Base-by-base conservation (phyloP, 306 rosid genomes). In the Castanea mollissima region DNA sequence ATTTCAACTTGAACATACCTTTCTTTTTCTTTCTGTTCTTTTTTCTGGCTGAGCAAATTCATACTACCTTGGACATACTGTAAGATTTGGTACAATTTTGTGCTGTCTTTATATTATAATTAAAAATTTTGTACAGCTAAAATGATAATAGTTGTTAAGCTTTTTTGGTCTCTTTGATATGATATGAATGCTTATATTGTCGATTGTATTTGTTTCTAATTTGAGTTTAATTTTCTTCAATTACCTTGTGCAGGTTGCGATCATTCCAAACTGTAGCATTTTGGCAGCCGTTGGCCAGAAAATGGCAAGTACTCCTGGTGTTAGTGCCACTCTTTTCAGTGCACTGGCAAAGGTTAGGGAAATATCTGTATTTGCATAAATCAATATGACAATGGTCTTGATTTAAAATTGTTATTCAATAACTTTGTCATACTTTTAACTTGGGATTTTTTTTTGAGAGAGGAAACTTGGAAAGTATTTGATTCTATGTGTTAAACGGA, bases 281-380 rank as follows among this genome's bases (percentile, higher is more conserved):
- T 89, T 95, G 89, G 99, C 99, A 18, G 87, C 98, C 31, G 99
- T 95, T 87, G 99, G 99, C 80, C 98, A 93, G 88, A 93, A 90
- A 75, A 95, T 95, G 99, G 99, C 98, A n/a, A 95, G 99, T 85
- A 91, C 99, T 73, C 99, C 99, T 70, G 99, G 99, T 81, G 99
- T 95, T 64, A 95, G 99, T 72, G 99, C 99, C 76, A 86, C 98
- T 86, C 96, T 95, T 68, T 93, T 95, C 87, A 95, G 83, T 83
- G 99, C 99, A 64, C 88, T 95, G 83, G 99, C 99, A 60, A 95
- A 95, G 99, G 99, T 95, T 68, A 25, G 89, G 74, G 71, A 79
- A 55, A 51, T 78, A 23, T 67, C 73, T 81, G 35, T 70, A 34
- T 35, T 75, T 74, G 59, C 57, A 19, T 35, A 2, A 68, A 68